These are phyloP conservation scores for Asterophora lycoperdoides DNA, from an alignment of 768 basidiomycete species.

Conservation along the genomic window DNA sequence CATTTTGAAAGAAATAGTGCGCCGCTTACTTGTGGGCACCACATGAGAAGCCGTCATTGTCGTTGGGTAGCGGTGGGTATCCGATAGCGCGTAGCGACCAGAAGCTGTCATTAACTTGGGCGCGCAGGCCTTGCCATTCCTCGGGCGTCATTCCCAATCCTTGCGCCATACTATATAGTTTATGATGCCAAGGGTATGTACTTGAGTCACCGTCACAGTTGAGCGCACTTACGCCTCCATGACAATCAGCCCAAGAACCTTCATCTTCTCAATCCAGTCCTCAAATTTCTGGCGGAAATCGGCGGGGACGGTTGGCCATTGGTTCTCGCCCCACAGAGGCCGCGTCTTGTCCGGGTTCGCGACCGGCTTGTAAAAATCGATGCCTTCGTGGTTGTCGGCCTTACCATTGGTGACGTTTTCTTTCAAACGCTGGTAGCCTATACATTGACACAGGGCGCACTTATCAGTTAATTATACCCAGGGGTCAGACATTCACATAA, in stretches of 20 bases:
- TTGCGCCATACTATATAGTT: conserved; percentile 70
- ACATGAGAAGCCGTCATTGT: conserved; percentile 81
- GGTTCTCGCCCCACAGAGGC: conserved; percentile 81
- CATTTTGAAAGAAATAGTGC: background rate
- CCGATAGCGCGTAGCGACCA: conserved; percentile 89
- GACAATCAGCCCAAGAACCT: conserved; percentile 67
- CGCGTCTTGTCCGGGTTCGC: conserved; percentile 64
- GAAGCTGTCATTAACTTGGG: conserved; percentile 77
- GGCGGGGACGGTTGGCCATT: conserved; percentile 61
- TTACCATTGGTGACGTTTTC: conserved; percentile 87
- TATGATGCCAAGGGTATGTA: no score
- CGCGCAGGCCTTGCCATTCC: conserved; percentile 68
- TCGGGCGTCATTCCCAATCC: conserved; percentile 69
- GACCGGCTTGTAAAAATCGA: conserved; percentile 80
- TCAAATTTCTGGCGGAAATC: conserved; percentile 64
- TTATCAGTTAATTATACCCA: no score
- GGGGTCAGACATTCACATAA: no score
- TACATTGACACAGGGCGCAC: background rate
- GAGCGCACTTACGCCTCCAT: conserved; percentile 71
- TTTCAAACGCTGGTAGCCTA: conserved; percentile 76
- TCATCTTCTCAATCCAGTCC: conserved; percentile 83
- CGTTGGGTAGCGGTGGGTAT: conserved; percentile 80
- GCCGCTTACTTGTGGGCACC: conserved; percentile 76
- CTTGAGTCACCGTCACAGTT: no score
- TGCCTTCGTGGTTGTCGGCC: conserved; percentile 79